These are phyloP conservation scores for Aspergillus persii DNA, from an alignment of 2,329 filamentous ascomycete species.

Conservation along the genomic window DNA sequence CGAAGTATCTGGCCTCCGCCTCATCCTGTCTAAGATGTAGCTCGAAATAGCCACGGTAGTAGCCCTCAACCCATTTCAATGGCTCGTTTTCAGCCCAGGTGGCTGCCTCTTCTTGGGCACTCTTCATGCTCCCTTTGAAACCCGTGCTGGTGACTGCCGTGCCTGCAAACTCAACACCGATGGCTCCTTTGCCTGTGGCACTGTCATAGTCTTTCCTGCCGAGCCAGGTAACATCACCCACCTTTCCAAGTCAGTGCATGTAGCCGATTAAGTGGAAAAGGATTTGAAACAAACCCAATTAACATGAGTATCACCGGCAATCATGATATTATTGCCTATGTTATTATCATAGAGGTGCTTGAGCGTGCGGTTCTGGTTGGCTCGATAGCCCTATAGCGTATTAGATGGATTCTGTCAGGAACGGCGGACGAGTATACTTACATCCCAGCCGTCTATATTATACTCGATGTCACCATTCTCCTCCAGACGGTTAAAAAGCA, in stretches of 20 bases:
- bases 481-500: slow-evolving; percentile 33
- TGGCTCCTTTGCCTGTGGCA: slow-evolving; percentile 53
- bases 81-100: slow-evolving; percentile 56
- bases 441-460: slow-evolving; percentile 55
- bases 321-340: slow-evolving; percentile 70
- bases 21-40: slow-evolving; percentile 57
- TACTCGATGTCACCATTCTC: slow-evolving; percentile 5
- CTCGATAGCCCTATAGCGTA: slow-evolving; percentile 54
- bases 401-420: too few species aligned
- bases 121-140: slow-evolving; percentile 58
- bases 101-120: slow-evolving; percentile 50
- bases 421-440: too few species aligned
- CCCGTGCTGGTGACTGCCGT: slow-evolving; percentile 63
- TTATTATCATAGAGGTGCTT: slow-evolving; percentile 64
- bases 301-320: slow-evolving; percentile 68
- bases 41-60: slow-evolving; percentile 72
- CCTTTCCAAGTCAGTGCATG: too few species aligned
- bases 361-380: slow-evolving; percentile 70
- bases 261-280: too few species aligned
- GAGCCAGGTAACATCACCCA: slow-evolving; percentile 57
- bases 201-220: slow-evolving; percentile 52
- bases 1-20: slow-evolving; percentile 65
- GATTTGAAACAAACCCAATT: slow-evolving; percentile 48
- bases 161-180: slow-evolving; percentile 66
- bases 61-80: slow-evolving; percentile 70